Base-by-base conservation (phyloP, 2,329 filamentous ascomycete genomes). In the Clonostachys chloroleuca region DNA sequence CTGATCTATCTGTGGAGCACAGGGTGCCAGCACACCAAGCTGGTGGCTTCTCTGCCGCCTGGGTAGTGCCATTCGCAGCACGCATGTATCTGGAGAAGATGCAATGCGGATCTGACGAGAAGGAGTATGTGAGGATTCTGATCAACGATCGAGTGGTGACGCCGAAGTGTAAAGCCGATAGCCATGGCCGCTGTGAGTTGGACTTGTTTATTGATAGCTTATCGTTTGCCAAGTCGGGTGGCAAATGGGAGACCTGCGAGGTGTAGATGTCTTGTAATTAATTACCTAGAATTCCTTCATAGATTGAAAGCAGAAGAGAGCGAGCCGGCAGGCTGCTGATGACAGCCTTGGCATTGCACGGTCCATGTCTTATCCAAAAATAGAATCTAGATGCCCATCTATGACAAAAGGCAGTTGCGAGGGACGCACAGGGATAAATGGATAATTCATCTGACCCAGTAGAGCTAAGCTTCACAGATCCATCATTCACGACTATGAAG, bases 11-110 rank as follows among this genome's bases (percentile, higher is more conserved):
- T 3, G 75, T 74, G 20, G 70, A 69, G 4, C 71, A 70, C 7
- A 64, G 81, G 24, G 61, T 76, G 37, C 69, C 76, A 40, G 72
- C 79, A 1, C 55, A 66, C 6, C 63, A 82, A 48, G 77, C 78
- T 2, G 73, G 79, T 35, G 89, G 89, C 4, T 96, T 83, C 62
- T 84, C 86, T 12, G 81, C 89, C 1, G 78, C 84, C 13, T 92
- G 87, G 85, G 80, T 82, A 0, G 89, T 95, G 16, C 88, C 92
- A 0, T 96, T 96, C 66, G 88, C 78, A 0, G 84, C 81, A 16
- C 75, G 91, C 46, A 79, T 90, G 65, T 95, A 95, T 63, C 81
- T 96, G 35, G 92, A 96, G 75, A 94, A 92, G 75, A 84, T 96
- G 80, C 67, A 66, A 39, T 96, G 92, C 63, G 61, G 61, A 3